Conservation (phyloP, 2,329 filamentous ascomycete species). For the Fusarium sarcochroum region DNA sequence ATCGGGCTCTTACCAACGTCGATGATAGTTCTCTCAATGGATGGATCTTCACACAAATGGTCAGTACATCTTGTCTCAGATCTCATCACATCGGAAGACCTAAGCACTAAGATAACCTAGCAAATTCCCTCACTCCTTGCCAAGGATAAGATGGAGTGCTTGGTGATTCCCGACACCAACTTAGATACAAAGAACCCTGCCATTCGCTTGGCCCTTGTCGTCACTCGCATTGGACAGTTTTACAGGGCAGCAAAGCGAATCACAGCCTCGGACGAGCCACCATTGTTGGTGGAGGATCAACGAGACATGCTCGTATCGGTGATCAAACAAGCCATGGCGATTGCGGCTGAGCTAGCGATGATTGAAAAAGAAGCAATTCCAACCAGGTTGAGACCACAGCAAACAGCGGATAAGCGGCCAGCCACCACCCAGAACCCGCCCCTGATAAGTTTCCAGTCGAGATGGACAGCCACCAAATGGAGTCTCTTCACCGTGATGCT, state of each 20-base stretch:
- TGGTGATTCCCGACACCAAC: slow-evolving; percentile 17
- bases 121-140: slow-evolving; percentile 28
- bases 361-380: slow-evolving; percentile 17
- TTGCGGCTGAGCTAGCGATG: slow-evolving; percentile 14
- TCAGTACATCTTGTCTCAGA: slow-evolving; percentile 16
- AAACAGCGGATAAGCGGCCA: slow-evolving; percentile 25
- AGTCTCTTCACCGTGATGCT: slow-evolving; percentile 12
- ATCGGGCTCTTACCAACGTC: slow-evolving; percentile 18
- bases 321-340: slow-evolving; percentile 30
- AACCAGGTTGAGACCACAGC: slow-evolving; percentile 9
- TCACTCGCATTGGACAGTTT: slow-evolving; percentile 32
- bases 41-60: slow-evolving; percentile 36
- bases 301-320: slow-evolving; percentile 18
- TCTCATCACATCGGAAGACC: not conserved
- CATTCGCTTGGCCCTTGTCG: slow-evolving; percentile 24
- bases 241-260: slow-evolving; percentile 25
- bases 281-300: not conserved
- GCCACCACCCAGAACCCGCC: not conserved
- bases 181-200: slow-evolving; percentile 13
- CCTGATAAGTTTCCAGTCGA: slow-evolving; percentile 16
- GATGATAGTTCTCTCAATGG: slow-evolving; percentile 3
- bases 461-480: slow-evolving; percentile 29
- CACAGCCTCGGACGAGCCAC: not conserved
- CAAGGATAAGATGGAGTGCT: slow-evolving; percentile 24
- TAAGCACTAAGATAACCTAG: slow-evolving; percentile 15